These are phyloP conservation scores for Blastobotrys terrestris DNA, from an alignment of 805 yeast species.

Conservation along the genomic window DNA sequence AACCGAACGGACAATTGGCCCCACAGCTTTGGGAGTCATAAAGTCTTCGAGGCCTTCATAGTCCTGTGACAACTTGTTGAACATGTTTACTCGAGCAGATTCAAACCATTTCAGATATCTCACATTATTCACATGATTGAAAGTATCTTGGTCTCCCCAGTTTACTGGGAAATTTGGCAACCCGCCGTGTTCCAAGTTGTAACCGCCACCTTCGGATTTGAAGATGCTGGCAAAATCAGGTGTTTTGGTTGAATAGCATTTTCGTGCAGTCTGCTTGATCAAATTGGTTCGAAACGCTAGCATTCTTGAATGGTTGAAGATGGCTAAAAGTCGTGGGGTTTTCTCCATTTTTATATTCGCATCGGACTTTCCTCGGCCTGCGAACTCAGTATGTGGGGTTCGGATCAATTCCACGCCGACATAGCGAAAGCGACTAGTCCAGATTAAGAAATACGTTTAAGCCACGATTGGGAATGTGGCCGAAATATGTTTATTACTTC, in stretches of 20 bases:
- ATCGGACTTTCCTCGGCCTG: not conserved
- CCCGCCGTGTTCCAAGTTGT: not conserved
- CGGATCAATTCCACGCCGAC: too few relatives aligned
- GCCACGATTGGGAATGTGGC: too few relatives aligned
- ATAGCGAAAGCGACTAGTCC: too few relatives aligned
- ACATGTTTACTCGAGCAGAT: slow-evolving; percentile 26
- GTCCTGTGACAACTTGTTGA: slow-evolving; percentile 11
- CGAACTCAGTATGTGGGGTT: not conserved
- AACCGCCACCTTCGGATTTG: slow-evolving; percentile 4
- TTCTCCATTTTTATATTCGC: not conserved
- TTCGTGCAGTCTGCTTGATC: not conserved
- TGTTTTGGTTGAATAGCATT: not conserved
- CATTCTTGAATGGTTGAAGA: not conserved
- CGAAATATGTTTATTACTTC: too few relatives aligned
- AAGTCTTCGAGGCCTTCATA: slow-evolving; percentile 13
- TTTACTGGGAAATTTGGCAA: not conserved
- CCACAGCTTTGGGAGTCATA: slow-evolving; percentile 22
- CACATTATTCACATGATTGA: slow-evolving; percentile 31
- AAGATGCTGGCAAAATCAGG: not conserved
- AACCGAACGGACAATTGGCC: slow-evolving; percentile 29
- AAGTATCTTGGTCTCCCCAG: slow-evolving; percentile 19
- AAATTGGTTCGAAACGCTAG: not conserved
- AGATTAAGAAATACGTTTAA: too few relatives aligned
- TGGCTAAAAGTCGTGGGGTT: not conserved
- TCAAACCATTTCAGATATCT: slow-evolving; percentile 31